Conservation (phyloP, 1,284 basidiomycete species). For the Exobasidium rhododendri region DNA sequence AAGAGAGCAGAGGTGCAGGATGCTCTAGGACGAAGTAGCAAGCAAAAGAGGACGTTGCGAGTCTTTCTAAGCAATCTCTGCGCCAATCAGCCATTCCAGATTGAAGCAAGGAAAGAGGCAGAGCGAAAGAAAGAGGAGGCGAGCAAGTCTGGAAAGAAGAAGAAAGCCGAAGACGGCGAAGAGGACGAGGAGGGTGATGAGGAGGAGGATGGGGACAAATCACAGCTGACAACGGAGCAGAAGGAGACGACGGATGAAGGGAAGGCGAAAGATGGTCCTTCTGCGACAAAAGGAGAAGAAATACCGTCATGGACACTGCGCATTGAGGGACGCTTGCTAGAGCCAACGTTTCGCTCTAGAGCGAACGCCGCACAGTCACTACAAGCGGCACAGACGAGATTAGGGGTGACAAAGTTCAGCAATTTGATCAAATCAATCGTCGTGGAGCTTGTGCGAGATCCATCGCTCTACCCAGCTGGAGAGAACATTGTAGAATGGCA, state of each 20-base stretch:
- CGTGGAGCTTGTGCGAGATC: slow-evolving; percentile 82
- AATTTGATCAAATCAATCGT: slow-evolving; percentile 78
- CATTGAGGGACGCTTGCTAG: slow-evolving; percentile 80
- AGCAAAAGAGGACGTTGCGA: slow-evolving; percentile 67
- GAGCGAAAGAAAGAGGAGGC: slow-evolving; percentile 18
- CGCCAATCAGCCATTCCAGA: slow-evolving; percentile 65
- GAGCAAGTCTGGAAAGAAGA: slow-evolving; percentile 6
- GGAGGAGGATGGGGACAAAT: slow-evolving; percentile 2
- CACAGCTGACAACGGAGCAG: not conserved
- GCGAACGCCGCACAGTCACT: slow-evolving; percentile 45
- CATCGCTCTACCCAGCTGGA: slow-evolving; percentile 65
- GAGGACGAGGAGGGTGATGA: slow-evolving; percentile 19
- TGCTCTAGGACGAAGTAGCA: slow-evolving; percentile 52
- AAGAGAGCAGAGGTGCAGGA: slow-evolving; percentile 72
- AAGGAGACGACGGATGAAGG: slow-evolving; percentile 30
- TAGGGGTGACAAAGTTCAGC: slow-evolving; percentile 67
- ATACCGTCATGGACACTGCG: slow-evolving; percentile 84
- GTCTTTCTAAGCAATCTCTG: slow-evolving; percentile 85
- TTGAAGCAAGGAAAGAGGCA: slow-evolving; percentile 23
- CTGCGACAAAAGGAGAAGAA: not conserved
- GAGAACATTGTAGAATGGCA: slow-evolving; percentile 54
- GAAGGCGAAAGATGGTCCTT: slow-evolving; percentile 64
- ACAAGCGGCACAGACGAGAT: slow-evolving; percentile 44
- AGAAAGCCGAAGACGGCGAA: slow-evolving; percentile 31
- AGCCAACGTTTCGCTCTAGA: slow-evolving; percentile 50